Evolutionary conservation across 495 filamentous ascomycete species (phyloP).

Genomic region (Penicillium ochrochloron): DNA sequence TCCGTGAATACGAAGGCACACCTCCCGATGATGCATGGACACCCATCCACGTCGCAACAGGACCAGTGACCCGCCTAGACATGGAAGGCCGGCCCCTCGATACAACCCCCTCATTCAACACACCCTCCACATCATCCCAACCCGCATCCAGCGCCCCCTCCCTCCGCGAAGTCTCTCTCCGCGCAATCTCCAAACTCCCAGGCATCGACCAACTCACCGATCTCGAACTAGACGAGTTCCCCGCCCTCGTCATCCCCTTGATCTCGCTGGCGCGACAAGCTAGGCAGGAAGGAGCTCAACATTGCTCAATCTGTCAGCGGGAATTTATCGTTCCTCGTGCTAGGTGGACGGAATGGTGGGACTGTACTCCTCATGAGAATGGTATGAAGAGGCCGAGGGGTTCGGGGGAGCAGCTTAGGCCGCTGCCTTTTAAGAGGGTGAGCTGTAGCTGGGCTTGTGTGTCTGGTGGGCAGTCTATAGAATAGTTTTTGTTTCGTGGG

Average conservation of each 20-base stretch:
- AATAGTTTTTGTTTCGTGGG: neutral
- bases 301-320: slow-evolving; percentile 64
- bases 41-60: slow-evolving; percentile 49
- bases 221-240: slow-evolving; percentile 44
- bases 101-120: slow-evolving; percentile 7
- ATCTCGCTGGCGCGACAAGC: slow-evolving; percentile 48
- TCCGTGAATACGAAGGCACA: slow-evolving; percentile 35
- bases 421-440: slow-evolving; percentile 65
- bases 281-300: slow-evolving; percentile 53
- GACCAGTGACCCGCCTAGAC: slow-evolving; percentile 48
- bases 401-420: slow-evolving; percentile 42
- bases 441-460: slow-evolving; percentile 72
- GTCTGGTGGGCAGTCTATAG: slow-evolving; percentile 30
- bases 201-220: slow-evolving; percentile 51
- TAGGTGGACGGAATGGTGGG: slow-evolving; percentile 80
- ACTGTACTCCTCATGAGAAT: slow-evolving; percentile 50
- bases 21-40: slow-evolving; percentile 46
- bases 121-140: neutral
- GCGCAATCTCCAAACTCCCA: slow-evolving; percentile 47
- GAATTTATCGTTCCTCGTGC: slow-evolving; percentile 62
- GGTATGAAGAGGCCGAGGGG: slow-evolving; percentile 46
- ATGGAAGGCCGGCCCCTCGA: slow-evolving; percentile 46
- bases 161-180: slow-evolving; percentile 62
- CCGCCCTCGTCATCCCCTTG: slow-evolving; percentile 44
- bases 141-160: slow-evolving; percentile 47